Percentiles rank a stretch among this genome's conserved stretches.
These are phyloP conservation scores for Thraustochytrium sp. DNA, from an alignment of 352 stramenopile genomes.

Conservation along the genomic window DNA sequence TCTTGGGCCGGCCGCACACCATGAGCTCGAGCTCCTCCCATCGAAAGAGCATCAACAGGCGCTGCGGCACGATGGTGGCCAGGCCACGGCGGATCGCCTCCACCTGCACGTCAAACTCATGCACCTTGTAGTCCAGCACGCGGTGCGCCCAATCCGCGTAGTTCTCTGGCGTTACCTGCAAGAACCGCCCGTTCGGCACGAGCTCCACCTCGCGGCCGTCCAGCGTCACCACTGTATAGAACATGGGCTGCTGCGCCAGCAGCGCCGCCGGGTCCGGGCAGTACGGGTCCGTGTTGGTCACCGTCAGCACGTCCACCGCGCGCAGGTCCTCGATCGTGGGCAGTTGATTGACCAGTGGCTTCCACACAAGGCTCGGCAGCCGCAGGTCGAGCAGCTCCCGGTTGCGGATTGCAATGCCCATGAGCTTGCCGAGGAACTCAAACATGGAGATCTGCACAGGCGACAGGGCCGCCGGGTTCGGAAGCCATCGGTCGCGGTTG, in stretches of 20 bases:
- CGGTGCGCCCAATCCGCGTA: slow-evolving; percentile 51
- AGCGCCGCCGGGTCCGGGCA: slow-evolving; percentile 55
- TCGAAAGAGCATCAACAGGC: slow-evolving; percentile 59
- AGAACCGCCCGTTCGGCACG: slow-evolving; percentile 49
- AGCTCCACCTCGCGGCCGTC: slow-evolving; percentile 65
- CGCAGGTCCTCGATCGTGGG: slow-evolving; percentile 67
- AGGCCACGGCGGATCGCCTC: slow-evolving; percentile 56
- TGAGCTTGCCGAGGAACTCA: slow-evolving; percentile 83
- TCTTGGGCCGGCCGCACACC: slow-evolving; percentile 58
- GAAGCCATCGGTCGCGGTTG: slow-evolving; percentile 76
- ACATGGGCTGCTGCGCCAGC: slow-evolving; percentile 59
- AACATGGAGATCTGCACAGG: slow-evolving; percentile 61
- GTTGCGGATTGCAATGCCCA: slow-evolving; percentile 73
- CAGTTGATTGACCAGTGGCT: slow-evolving; percentile 68
- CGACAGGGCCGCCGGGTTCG: slow-evolving; percentile 66
- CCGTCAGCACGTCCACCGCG: slow-evolving; percentile 71
- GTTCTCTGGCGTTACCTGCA: slow-evolving; percentile 55
- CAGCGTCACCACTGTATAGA: slow-evolving; percentile 74
- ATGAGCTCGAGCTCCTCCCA: slow-evolving; percentile 60
- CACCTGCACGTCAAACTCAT: slow-evolving; percentile 60
- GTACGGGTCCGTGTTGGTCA: slow-evolving; percentile 69
- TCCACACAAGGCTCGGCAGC: slow-evolving; percentile 78
- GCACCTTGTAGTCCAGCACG: slow-evolving; percentile 53
- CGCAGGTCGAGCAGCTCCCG: slow-evolving; percentile 78
- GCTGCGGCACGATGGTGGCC: slow-evolving; percentile 52